These are phyloP conservation scores for Neohortaea acidophila DNA, from an alignment of 495 filamentous ascomycete species.

Conservation along the genomic window DNA sequence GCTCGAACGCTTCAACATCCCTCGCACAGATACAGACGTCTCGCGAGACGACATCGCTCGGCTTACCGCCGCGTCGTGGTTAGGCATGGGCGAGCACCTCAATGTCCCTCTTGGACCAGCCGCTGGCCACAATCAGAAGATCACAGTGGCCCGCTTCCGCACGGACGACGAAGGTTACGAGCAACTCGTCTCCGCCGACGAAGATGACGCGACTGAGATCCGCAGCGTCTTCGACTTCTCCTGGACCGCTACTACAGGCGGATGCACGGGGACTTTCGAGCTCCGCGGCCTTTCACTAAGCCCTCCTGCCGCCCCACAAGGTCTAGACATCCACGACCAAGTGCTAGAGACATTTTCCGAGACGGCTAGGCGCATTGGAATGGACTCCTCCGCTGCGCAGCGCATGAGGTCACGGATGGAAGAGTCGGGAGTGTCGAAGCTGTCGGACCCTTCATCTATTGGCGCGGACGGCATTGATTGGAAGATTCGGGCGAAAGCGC, in stretches of 20 bases:
- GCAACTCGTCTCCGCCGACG: conserved; percentile 23
- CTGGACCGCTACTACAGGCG: conserved; percentile 19
- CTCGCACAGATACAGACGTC: conserved; percentile 4
- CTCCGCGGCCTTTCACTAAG: conserved; percentile 18
- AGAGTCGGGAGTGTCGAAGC: not conserved
- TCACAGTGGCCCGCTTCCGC: conserved; percentile 22
- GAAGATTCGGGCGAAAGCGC: conserved; percentile 10
- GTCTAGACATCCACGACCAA: conserved; percentile 2
- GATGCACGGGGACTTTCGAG: conserved; percentile 20
- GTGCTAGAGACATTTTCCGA: not conserved
- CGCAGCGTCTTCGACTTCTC: conserved; percentile 23
- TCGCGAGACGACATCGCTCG: conserved; percentile 18
- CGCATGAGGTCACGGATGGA: not conserved
- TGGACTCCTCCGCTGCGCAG: no score
- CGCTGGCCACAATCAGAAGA: conserved; percentile 17
- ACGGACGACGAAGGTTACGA: conserved; percentile 27
- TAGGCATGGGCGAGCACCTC: conserved; percentile 21
- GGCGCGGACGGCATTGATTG: conserved; percentile 16
- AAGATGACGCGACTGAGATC: conserved; percentile 14
- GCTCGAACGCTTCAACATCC: conserved; percentile 17
- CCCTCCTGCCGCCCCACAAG: not conserved
- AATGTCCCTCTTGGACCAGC: conserved; percentile 20
- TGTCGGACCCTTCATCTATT: no score
- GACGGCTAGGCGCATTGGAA: not conserved
- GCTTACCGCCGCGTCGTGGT: conserved; percentile 22